A percentile compares a stretch with the other conserved stretches of the same genome.
phyloP scores from a whole-genome alignment of 257 asterid genomes.

The Solanum dulcamara region DNA sequence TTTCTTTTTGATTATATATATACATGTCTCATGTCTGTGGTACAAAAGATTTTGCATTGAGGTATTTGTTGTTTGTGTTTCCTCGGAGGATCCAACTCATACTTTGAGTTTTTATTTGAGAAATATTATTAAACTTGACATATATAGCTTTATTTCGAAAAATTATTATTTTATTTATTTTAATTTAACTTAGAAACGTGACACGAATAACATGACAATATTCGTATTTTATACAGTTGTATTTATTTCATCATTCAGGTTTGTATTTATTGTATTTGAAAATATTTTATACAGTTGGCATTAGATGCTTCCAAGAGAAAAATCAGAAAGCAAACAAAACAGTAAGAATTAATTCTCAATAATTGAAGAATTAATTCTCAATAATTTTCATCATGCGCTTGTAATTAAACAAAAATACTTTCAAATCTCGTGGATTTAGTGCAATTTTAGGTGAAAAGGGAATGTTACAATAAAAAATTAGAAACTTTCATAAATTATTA shows the following conservation, averaged over 20 bases:
- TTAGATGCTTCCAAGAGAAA: not conserved
- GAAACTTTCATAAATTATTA: no score
- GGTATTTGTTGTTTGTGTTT: not conserved
- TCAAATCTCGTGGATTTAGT: not conserved
- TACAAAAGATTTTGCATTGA: not conserved
- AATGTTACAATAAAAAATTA: no score
- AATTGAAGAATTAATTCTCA: no score
- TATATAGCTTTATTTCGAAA: not conserved
- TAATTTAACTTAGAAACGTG: not conserved
- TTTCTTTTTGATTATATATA: not conserved
- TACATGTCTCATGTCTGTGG: not conserved
- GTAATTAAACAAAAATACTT: no score
- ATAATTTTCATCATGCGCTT: not conserved
- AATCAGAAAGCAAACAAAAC: not conserved
- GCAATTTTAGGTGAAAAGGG: not conserved
- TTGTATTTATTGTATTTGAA: not conserved
- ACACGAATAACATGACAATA: not conserved
- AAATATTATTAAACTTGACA: no score
- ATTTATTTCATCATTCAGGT: no score
- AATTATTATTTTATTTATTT: no score
- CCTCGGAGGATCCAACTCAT: not conserved
- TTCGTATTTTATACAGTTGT: no score
- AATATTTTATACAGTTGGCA: not conserved
- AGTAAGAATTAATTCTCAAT: not conserved
- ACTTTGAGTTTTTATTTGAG: not conserved